These are phyloP conservation scores for Paraphoma chrysanthemicola DNA, from an alignment of 2,329 filamentous ascomycete species.

Conservation along the genomic window DNA sequence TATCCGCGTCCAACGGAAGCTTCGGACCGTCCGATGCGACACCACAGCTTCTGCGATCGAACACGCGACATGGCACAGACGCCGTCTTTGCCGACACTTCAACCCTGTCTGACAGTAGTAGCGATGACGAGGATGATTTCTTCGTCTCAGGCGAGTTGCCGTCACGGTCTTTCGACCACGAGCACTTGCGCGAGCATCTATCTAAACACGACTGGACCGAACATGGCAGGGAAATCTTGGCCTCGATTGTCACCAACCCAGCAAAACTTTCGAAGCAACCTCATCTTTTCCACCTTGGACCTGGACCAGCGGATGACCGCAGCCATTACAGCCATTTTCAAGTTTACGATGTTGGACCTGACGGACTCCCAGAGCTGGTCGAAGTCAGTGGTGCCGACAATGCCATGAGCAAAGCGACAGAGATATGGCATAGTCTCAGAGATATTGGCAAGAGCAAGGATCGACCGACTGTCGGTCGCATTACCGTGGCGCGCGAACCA, in stretches of 20 bases:
- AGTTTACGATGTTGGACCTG: slow-evolving; percentile 62
- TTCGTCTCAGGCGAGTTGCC: slow-evolving; percentile 51
- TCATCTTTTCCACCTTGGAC: slow-evolving; percentile 52
- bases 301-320: slow-evolving; percentile 51
- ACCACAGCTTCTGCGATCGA: slow-evolving; percentile 26
- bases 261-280: slow-evolving; percentile 52
- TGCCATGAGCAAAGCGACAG: slow-evolving; percentile 42
- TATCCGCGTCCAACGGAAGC: slow-evolving; percentile 36
- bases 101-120: slow-evolving; percentile 44
- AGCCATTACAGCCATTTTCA: slow-evolving; percentile 60
- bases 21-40: slow-evolving; percentile 32
- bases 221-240: slow-evolving; percentile 50
- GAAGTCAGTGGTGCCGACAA: slow-evolving; percentile 42
- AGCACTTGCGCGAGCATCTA: slow-evolving; percentile 55
- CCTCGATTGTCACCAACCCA: slow-evolving; percentile 53
- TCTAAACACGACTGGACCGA: slow-evolving; percentile 52
- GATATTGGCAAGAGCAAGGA: slow-evolving; percentile 47
- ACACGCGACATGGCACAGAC: slow-evolving; percentile 30
- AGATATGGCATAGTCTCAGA: slow-evolving; percentile 39
- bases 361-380: slow-evolving; percentile 52
- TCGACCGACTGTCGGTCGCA: slow-evolving; percentile 60
- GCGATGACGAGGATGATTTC: slow-evolving; percentile 45
- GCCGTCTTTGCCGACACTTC: slow-evolving; percentile 42
- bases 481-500: slow-evolving; percentile 68
- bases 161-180: slow-evolving; percentile 50